Base-by-base conservation (phyloP, 208 protist genomes). In the Acanthamoeba triangularis region DNA sequence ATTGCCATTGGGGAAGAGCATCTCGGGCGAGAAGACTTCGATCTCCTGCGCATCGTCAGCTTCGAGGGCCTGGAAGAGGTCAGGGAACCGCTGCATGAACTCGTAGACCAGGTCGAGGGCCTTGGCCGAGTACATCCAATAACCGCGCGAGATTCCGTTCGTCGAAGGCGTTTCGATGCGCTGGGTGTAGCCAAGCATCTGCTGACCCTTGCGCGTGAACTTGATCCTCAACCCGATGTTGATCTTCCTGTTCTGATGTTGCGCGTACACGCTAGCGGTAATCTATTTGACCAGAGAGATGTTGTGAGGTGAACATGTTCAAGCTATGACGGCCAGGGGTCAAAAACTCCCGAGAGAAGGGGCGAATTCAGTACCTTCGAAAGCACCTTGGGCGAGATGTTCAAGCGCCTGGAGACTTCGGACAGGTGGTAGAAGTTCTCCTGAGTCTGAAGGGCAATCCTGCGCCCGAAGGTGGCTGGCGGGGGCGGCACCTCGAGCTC, bases 71-170 rank as follows among this genome's bases (percentile, higher is more conserved):
- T 92, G 25, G 56, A 96, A 96, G 28, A 96, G 90, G 52, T 96
- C 94, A 14, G 94, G 94, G 84, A 96, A 96, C 35, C 35, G 94
- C 14, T 96, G 37, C 94, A 80, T 96, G 87, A 82, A 96, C 56
- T 96, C 54, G 30, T 37, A 76, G 35, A 96, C 56, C 28, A 96
- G 47, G 20, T 67, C 47, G 18, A 96, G 20, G 4, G 94, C 90
- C 28, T 91, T 96, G 37, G 85, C 88, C n/a, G 82, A 90, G 47
- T 67, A 65, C 82, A 90, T 90, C 82, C 82, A 90, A 30, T 63
- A 90, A 14, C 82, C 82, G 56, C 82, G 82, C 25, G 82, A 90
- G n/a, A 67, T 44, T 23, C 52, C 47, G 30, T 44, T 44, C 11
- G 35, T 33, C 13, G 30, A 33, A 28, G 82, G 52, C 18, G 82